A percentile compares a stretch with the other conserved stretches of the same genome.
Conservation (phyloP, 345 rosid genomes). For the Toxicodendron radicans region DNA sequence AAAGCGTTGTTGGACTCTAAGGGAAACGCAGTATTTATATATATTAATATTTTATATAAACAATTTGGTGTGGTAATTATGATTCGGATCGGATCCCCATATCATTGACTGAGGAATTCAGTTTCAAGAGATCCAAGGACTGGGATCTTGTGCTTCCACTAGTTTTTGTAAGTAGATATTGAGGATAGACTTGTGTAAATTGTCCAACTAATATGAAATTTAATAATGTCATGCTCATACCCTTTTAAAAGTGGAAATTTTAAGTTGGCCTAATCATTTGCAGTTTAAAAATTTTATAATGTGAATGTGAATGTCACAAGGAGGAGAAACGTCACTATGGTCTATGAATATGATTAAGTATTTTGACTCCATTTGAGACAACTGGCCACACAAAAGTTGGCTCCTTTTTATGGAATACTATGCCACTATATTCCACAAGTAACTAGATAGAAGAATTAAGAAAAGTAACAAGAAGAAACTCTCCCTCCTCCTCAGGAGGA, state of each 20-base stretch:
- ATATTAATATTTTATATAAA: no score
- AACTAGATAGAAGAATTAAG: no score
- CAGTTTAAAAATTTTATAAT: not conserved
- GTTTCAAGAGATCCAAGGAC: conserved; percentile 8
- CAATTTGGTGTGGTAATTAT: no score
- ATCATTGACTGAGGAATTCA: not conserved
- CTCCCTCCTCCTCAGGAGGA: no score
- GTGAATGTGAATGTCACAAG: not conserved
- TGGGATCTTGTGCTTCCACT: conserved; percentile 5
- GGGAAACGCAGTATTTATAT: not conserved
- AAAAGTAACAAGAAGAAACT: no score
- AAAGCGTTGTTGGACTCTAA: not conserved
- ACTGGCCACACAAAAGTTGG: not conserved
- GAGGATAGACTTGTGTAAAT: no score
- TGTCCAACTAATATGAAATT: no score
- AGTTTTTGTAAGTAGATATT: not conserved
- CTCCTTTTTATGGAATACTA: no score
- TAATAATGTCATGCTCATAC: not conserved
- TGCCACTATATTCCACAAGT: no score
- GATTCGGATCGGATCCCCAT: not conserved
- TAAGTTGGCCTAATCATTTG: conserved; percentile 22
- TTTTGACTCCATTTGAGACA: not conserved
- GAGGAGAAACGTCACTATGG: not conserved
- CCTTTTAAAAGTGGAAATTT: not conserved
- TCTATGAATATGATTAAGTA: not conserved